Percentiles rank a stretch among this genome's conserved stretches.
Evolutionary conservation across 83 land plant genomes (phyloP).

Genomic region (Isoetes engelmannii): DNA sequence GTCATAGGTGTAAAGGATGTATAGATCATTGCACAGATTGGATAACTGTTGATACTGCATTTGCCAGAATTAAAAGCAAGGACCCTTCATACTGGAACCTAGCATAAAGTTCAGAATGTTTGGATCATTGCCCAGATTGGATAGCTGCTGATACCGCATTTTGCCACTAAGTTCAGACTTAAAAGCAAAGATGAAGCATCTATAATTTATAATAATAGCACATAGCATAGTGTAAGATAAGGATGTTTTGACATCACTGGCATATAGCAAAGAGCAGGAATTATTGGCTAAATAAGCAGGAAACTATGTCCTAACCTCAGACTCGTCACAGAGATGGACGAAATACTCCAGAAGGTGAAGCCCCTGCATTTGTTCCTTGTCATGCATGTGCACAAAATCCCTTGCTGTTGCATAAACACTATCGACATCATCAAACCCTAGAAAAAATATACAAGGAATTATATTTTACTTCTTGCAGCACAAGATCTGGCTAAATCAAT

Average conservation of each 20-base stretch:
- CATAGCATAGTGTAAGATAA: background rate
- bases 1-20: too few species aligned
- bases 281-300: background rate
- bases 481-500: background rate
- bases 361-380: slow-evolving; percentile 6
- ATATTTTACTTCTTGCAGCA: background rate
- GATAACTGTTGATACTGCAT: too few species aligned
- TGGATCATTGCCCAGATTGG: too few species aligned
- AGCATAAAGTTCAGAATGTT: too few species aligned
- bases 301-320: slow-evolving; percentile 4
- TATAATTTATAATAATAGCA: background rate
- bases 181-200: too few species aligned
- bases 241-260: background rate
- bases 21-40: too few species aligned
- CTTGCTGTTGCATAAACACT: slow-evolving; percentile 26
- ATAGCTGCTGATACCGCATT: too few species aligned
- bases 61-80: too few species aligned
- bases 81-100: too few species aligned
- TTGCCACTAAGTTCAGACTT: too few species aligned
- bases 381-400: slow-evolving; percentile 15
- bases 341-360: slow-evolving; percentile 17
- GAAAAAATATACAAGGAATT: background rate
- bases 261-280: background rate
- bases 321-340: slow-evolving; percentile 18
- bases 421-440: slow-evolving; percentile 23